A percentile compares a stretch with the other conserved stretches of the same genome.
These are phyloP conservation scores for Achaetomiella virescens DNA, from an alignment of 495 filamentous ascomycete species.

Conservation along the genomic window DNA sequence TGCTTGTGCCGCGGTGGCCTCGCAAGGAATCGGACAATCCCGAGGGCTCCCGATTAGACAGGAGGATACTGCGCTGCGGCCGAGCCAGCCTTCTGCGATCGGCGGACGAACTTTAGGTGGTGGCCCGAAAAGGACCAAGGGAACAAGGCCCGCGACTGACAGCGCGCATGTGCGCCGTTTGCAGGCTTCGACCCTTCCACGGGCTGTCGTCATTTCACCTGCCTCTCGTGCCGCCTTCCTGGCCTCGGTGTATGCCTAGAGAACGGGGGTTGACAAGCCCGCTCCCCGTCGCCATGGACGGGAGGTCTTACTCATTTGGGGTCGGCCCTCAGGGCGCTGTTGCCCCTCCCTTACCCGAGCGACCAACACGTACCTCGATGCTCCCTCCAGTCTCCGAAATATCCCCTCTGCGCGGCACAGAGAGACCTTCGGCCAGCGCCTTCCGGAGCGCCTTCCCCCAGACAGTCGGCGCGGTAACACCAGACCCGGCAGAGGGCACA, in stretches of 20 bases:
- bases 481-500: constrained; percentile 40
- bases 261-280: constrained; percentile 17
- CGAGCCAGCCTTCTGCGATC: too few relatives aligned
- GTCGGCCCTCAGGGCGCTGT: constrained; percentile 1
- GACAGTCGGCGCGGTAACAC: constrained; percentile 49
- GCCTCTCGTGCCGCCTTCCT: not conserved
- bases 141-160: not conserved
- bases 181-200: not conserved
- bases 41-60: not conserved
- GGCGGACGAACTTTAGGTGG: too few relatives aligned
- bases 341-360: constrained; percentile 20
- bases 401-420: constrained; percentile 17
- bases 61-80: too few relatives aligned
- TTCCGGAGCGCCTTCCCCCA: constrained; percentile 26
- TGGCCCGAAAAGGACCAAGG: too few relatives aligned
- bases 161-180: constrained; percentile 4
- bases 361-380: constrained; percentile 13
- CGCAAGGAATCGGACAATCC: constrained; percentile 1
- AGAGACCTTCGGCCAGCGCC: constrained; percentile 21
- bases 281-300: constrained; percentile 25
- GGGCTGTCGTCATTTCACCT: not conserved
- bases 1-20: constrained; percentile 1
- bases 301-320: constrained; percentile 8
- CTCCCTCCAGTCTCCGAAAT: constrained; percentile 24
- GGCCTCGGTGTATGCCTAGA: constrained; percentile 8